Evolutionary conservation across 73 alveolate genomes (phyloP).

Genomic region (Vitrella brassicaformis): DNA sequence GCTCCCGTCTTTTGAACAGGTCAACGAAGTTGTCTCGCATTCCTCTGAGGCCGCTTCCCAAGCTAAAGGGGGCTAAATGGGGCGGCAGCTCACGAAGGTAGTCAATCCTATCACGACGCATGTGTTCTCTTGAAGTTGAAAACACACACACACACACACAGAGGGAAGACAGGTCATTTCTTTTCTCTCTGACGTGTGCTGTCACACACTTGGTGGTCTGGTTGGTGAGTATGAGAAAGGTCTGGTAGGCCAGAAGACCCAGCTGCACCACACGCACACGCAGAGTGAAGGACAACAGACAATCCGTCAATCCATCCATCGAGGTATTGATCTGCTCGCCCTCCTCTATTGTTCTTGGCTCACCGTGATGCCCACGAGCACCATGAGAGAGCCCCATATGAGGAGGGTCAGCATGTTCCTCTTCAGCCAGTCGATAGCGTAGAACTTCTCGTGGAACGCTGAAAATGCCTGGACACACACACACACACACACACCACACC

Average conservation of each 20-base stretch:
- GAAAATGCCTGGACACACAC: neutral
- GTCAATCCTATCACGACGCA: neutral
- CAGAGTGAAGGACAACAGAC: neutral
- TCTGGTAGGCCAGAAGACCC: neutral
- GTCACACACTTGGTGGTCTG: neutral
- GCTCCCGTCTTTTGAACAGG: neutral
- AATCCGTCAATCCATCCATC: no score
- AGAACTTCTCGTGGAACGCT: neutral
- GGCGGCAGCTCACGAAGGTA: neutral
- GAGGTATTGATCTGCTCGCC: neutral
- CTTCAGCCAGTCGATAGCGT: neutral
- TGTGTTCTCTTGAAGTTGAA: neutral
- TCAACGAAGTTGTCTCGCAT: neutral
- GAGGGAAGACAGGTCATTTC: neutral
- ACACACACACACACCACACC: neutral
- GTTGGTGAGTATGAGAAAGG: neutral
- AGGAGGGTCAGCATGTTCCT: neutral
- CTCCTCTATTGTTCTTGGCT: neutral
- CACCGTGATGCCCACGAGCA: neutral
- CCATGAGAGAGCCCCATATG: neutral
- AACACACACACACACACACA: neutral
- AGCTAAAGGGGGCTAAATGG: neutral
- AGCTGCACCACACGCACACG: neutral
- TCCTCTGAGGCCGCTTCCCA: neutral
- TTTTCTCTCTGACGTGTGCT: neutral